Evolutionary conservation across 2,329 filamentous ascomycete genomes (phyloP).

Genomic region (Scedosporium minutisporum): DNA sequence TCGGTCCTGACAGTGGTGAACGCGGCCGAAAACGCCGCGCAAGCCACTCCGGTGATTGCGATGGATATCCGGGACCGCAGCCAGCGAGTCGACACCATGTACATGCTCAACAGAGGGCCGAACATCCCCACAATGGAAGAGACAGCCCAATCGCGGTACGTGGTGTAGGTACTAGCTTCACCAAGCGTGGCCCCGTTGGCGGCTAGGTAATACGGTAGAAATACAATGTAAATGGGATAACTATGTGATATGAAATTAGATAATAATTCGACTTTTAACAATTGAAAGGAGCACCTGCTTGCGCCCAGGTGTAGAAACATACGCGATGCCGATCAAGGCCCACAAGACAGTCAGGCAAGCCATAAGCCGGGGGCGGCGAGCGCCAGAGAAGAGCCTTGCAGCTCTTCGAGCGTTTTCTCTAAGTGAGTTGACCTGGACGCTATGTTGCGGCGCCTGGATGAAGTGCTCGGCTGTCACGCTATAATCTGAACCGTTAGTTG

Average conservation of each 20-base stretch:
- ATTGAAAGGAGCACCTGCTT: too few species aligned
- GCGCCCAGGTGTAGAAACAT: slow-evolving; percentile 11
- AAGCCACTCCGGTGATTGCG: slow-evolving; percentile 15
- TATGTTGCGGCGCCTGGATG: neutral
- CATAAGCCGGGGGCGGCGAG: slow-evolving; percentile 22
- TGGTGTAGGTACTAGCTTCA: slow-evolving; percentile 18
- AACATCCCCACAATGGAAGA: slow-evolving; percentile 28
- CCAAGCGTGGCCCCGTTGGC: slow-evolving; percentile 22
- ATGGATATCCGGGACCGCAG: neutral
- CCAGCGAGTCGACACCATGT: slow-evolving; percentile 19
- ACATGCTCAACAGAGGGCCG: slow-evolving; percentile 29
- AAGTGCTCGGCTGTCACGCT: slow-evolving; percentile 22
- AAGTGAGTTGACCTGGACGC: neutral
- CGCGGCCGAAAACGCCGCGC: slow-evolving; percentile 35
- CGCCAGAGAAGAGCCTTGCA: slow-evolving; percentile 20
- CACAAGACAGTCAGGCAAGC: slow-evolving; percentile 29
- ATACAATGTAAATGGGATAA: slow-evolving; percentile 32
- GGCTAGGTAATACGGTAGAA: slow-evolving; percentile 35
- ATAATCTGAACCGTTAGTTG: slow-evolving; percentile 24
- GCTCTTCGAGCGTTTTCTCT: slow-evolving; percentile 15
- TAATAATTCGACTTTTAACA: neutral
- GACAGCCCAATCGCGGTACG: slow-evolving; percentile 26
- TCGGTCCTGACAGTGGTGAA: slow-evolving; percentile 27
- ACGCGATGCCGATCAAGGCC: slow-evolving; percentile 35
- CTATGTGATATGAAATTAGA: neutral